These are phyloP conservation scores for Incumbomyces lentus DNA, from an alignment of 2,329 filamentous ascomycete genomes.

Conservation along the genomic window DNA sequence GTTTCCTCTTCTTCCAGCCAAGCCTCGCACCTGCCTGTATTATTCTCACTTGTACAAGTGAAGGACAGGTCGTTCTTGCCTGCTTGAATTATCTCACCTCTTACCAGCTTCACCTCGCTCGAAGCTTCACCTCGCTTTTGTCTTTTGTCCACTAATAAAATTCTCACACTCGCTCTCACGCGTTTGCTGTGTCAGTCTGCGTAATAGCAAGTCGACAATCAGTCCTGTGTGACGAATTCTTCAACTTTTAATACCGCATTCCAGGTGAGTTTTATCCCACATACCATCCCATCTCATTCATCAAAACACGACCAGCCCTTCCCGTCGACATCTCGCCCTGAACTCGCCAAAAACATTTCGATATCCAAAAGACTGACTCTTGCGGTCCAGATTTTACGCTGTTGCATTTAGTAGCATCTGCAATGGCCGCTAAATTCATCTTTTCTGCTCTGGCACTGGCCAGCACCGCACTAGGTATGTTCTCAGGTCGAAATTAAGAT, in stretches of 20 bases:
- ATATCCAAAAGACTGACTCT: slow-evolving; percentile 11
- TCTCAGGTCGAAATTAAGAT: background rate
- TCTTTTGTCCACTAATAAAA: slow-evolving; percentile 7
- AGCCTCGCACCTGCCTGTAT: slow-evolving; percentile 20
- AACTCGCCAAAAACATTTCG: no score
- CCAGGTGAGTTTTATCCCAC: slow-evolving; percentile 15
- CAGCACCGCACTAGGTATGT: slow-evolving; percentile 41
- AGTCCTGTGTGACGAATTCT: background rate
- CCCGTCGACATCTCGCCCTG: background rate
- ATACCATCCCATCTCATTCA: background rate
- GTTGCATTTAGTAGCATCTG: slow-evolving; percentile 24
- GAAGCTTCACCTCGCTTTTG: slow-evolving; percentile 15
- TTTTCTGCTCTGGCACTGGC: slow-evolving; percentile 46
- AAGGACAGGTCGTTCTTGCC: slow-evolving; percentile 18
- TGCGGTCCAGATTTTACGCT: slow-evolving; percentile 11
- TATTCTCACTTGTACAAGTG: slow-evolving; percentile 4
- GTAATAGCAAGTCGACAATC: slow-evolving; percentile 2
- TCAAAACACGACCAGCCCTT: background rate
- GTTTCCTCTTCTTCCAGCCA: slow-evolving; percentile 18
- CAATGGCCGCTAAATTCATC: slow-evolving; percentile 37
- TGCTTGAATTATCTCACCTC: slow-evolving; percentile 14
- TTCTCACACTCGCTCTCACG: slow-evolving; percentile 7
- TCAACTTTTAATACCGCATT: slow-evolving; percentile 20
- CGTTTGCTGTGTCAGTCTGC: background rate
- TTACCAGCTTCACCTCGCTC: slow-evolving; percentile 17